Evolutionary conservation across 805 yeast genomes (phyloP).

Genomic region (Spathaspora boniae): DNA sequence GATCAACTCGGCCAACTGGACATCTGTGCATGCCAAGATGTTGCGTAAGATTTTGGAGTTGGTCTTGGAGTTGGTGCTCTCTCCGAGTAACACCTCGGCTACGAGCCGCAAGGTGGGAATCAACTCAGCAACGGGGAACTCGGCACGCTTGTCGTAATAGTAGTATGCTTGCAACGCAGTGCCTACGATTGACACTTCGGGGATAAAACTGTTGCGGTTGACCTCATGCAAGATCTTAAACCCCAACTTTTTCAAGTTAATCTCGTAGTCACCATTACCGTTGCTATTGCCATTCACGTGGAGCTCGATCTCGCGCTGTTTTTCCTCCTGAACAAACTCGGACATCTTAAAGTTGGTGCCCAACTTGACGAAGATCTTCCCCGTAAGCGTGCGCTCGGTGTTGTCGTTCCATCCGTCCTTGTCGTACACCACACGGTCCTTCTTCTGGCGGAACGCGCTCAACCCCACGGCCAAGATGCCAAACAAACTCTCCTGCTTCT

Average conservation of each 20-base stretch:
- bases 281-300: too few species aligned
- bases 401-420: conserved; percentile 29
- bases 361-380: conserved; percentile 34
- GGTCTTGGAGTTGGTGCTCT: conserved; percentile 16
- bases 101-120: conserved; percentile 29
- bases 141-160: conserved; percentile 17
- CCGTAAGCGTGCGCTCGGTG: conserved; percentile 23
- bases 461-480: conserved; percentile 35
- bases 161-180: conserved; percentile 36
- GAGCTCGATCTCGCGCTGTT: neutral
- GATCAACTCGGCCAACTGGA: conserved; percentile 22
- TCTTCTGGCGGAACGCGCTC: conserved; percentile 18
- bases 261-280: conserved; percentile 10
- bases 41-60: conserved; percentile 20
- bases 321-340: conserved; percentile 16
- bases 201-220: conserved; percentile 47
- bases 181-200: conserved; percentile 55
- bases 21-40: conserved; percentile 16
- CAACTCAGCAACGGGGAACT: conserved; percentile 18
- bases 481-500: conserved; percentile 48
- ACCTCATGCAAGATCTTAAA: conserved; percentile 51
- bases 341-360: conserved; percentile 31
- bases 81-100: conserved; percentile 17
- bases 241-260: conserved; percentile 48
- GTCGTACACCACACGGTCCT: conserved; percentile 6